Evolutionary conservation across 2,329 filamentous ascomycete genomes (phyloP), one percentile per base, ranked within the genome.

Genomic region (Bipolaris zeicola): DNA sequence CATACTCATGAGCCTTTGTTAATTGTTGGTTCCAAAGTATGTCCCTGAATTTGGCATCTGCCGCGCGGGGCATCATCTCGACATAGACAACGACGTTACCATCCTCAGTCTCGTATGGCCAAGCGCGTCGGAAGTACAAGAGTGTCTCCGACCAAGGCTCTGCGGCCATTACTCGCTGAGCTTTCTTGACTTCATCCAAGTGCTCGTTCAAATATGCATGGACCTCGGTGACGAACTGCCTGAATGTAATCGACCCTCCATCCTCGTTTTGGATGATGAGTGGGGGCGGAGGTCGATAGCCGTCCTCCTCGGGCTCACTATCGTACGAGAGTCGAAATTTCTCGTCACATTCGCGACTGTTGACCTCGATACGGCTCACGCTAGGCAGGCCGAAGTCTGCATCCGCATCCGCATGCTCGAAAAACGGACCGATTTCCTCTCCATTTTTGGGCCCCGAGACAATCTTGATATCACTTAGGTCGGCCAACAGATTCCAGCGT

Each of bases 401-500:
- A 39, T 50, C 44, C 13, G 37, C 53, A 8, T 31, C 28, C 5
- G 53, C 11, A 52, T 53, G 37, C 34, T 24, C 36, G 16, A 59
- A 55, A 14, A 63, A 31, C 5, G 46, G 44, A 7, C 52, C 31
- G 20, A 42, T 3, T 3, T 45, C n/a, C n/a, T n/a, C n/a, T n/a
- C n/a, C 5, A 28, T 52, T 20, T 5, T 31, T 22, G 34, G 49
- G 31, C 4, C 36, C 46, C 24, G 16, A 31, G 10, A 24, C 3
- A 38, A 60, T 62, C 42, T 54, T 18, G 20, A 56, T 55, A 38
- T 52, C 20, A 3, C 46, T 13, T 22, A 58, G 42, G 11, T 28
- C 14, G 51, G 28, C 48, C 7, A 57, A 49, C 6, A 59, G 13
- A 37, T 59, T 53, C 58, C 56, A 63, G 24, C 52, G 58, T 24